Percentiles rank a stretch among this genome's conserved stretches.
Evolutionary conservation across 805 yeast genomes (phyloP).

Genomic region (Ogataea methanolica): DNA sequence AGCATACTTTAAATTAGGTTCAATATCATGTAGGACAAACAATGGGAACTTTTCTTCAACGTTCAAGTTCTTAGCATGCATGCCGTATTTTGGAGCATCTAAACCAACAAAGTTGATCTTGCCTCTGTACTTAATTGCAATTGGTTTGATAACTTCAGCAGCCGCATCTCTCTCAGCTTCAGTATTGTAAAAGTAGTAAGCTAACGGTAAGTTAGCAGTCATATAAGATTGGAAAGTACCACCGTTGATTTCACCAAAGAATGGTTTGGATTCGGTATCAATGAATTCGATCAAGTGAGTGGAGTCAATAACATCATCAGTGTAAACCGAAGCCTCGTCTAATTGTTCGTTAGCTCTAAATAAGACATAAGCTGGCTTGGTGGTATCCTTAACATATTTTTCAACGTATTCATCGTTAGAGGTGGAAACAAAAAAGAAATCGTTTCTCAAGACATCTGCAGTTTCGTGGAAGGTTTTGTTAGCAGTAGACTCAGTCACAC

Average conservation of each 20-base stretch:
- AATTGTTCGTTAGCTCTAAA: conserved; percentile 43
- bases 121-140: conserved; percentile 77
- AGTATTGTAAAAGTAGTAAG: conserved; percentile 78
- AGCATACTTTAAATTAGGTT: conserved; percentile 70
- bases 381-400: conserved; percentile 30
- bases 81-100: conserved; percentile 74
- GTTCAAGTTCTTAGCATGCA: conserved; percentile 82
- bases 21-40: conserved; percentile 77
- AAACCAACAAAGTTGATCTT: conserved; percentile 82
- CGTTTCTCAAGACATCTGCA: conserved; percentile 64
- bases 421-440: conserved; percentile 54
- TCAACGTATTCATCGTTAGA: conserved; percentile 30
- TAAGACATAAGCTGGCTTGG: conserved; percentile 38
- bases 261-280: conserved; percentile 65
- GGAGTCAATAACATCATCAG: conserved; percentile 31
- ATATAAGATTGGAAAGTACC: conserved; percentile 73
- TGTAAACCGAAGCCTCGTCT: conserved; percentile 46
- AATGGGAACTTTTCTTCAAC: conserved; percentile 85
- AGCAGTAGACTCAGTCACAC: conserved; percentile 30
- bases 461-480: conserved; percentile 57
- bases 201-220: conserved; percentile 70
- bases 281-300: conserved; percentile 44
- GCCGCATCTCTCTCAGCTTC: conserved; percentile 61
- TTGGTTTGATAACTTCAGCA: conserved; percentile 45
- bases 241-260: conserved; percentile 83